These are phyloP conservation scores for Alternaria triticina DNA, from an alignment of 2,329 filamentous ascomycete genomes.

Conservation along the genomic window DNA sequence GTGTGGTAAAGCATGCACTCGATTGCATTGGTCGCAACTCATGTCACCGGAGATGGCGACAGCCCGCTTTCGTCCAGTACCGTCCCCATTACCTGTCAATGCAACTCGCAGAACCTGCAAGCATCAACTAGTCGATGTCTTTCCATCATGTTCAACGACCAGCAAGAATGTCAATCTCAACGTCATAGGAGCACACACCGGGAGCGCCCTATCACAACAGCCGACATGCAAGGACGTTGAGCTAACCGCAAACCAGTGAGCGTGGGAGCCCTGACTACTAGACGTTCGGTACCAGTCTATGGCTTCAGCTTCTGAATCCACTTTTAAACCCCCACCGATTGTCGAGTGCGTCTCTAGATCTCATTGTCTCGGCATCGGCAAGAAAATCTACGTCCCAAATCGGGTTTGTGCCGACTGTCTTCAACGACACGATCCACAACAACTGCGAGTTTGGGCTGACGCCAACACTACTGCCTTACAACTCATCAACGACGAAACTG, in stretches of 20 bases:
- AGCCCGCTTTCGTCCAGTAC: slow-evolving; percentile 12
- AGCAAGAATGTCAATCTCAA: background rate
- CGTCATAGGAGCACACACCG: slow-evolving; percentile 10
- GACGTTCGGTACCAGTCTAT: slow-evolving; percentile 23
- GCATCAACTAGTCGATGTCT: background rate
- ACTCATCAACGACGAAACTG: slow-evolving; percentile 27
- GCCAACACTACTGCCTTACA: slow-evolving; percentile 18
- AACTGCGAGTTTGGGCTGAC: slow-evolving; percentile 28
- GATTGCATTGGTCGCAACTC: slow-evolving; percentile 18
- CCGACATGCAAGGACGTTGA: slow-evolving; percentile 26
- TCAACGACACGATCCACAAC: slow-evolving; percentile 31
- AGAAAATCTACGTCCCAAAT: slow-evolving; percentile 28
- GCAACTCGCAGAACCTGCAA: background rate
- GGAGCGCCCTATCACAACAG: slow-evolving; percentile 11
- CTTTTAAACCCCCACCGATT: slow-evolving; percentile 33
- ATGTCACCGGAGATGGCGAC: slow-evolving; percentile 12
- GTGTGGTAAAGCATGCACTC: slow-evolving; percentile 4
- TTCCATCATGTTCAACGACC: slow-evolving; percentile 1
- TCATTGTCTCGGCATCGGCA: slow-evolving; percentile 36
- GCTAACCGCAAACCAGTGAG: slow-evolving; percentile 22
- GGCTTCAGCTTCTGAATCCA: slow-evolving; percentile 17
- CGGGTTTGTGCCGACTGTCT: slow-evolving; percentile 33
- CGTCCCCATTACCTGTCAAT: slow-evolving; percentile 2
- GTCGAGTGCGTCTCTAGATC: slow-evolving; percentile 29
- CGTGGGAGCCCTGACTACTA: slow-evolving; percentile 17